Evolutionary conservation across 768 basidiomycete genomes (phyloP), one percentile per base, ranked within the genome.

Genomic region (Lactifluus subvellereus): DNA sequence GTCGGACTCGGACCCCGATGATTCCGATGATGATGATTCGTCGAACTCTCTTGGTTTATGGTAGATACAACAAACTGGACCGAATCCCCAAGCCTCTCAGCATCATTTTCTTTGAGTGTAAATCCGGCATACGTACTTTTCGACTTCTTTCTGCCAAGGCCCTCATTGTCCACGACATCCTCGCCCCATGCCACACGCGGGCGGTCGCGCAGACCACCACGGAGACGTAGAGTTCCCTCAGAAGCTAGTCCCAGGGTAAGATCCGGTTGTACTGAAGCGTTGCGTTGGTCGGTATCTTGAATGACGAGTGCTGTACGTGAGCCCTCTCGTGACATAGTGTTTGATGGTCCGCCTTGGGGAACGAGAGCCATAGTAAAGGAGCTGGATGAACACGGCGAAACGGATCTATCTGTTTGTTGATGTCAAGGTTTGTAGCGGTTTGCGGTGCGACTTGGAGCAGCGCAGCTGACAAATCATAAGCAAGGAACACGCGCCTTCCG

Each of bases 31-130:
- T 0, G 86, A 90, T 0, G 91, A 93, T 70, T 94, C 91, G 74
- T 92, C 91, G 65, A 91, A 94, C 54, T 71, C 76, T 60, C 82
- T 80, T 1, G 88, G 87, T 71, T 88, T 89, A 72, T 94, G 91
- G 71, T 94, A 96, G 70, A 98, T 96, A 73, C 94, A 98, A 72
- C 94, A 98, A 54, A 97, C 94, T 98, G 66, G n/a, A 45, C n/a
- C 30, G 38, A 52, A 37, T 38, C 18, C 18, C 40, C 38, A 5
- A 40, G 16, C 57, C 55, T 16, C 6, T 48, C 38, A 35, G 33
- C 13, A 22, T 14, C 4, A 18, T 10, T 33, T 10, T 38, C n/a
- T 18, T 32, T 45, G 40, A 57, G 30, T 32, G 30, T 57, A 56
- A 49, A 54, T 54, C 54, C 32, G 4, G 35, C 30, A 48, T 4